These are phyloP conservation scores for Barnettozyma californica DNA, from an alignment of 805 yeast genomes.

Conservation along the genomic window DNA sequence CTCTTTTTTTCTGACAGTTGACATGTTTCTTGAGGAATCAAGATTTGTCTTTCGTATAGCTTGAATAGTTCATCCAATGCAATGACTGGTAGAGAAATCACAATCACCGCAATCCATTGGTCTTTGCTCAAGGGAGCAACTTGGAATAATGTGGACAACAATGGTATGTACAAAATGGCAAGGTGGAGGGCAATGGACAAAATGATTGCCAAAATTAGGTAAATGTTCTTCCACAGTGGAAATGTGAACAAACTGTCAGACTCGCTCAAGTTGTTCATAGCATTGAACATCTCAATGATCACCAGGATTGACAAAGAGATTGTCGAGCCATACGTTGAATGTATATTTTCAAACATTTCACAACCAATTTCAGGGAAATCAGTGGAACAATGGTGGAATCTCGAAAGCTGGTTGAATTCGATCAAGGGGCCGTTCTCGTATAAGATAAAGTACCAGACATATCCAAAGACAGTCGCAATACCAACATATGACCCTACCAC, in stretches of 20 bases:
- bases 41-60: slow-evolving; percentile 26
- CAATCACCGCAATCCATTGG: slow-evolving; percentile 34
- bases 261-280: slow-evolving; percentile 34
- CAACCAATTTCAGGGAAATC: slow-evolving; percentile 31
- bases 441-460: slow-evolving; percentile 35
- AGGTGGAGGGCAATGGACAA: slow-evolving; percentile 31
- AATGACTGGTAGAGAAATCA: slow-evolving; percentile 33
- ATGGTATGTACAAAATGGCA: slow-evolving; percentile 31
- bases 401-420: slow-evolving; percentile 28
- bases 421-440: slow-evolving; percentile 33
- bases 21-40: slow-evolving; percentile 4
- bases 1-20: neutral
- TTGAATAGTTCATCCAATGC: slow-evolving; percentile 34
- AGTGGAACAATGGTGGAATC: slow-evolving; percentile 31
- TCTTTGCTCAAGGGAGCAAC: slow-evolving; percentile 28
- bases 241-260: slow-evolving; percentile 33
- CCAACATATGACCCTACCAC: slow-evolving; percentile 37
- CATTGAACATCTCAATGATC: slow-evolving; percentile 37
- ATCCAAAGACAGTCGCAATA: slow-evolving; percentile 36
- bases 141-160: slow-evolving; percentile 28
- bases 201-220: slow-evolving; percentile 32
- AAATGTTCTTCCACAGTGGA: slow-evolving; percentile 35
- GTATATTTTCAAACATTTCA: slow-evolving; percentile 26
- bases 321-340: slow-evolving; percentile 30
- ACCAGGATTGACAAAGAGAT: slow-evolving; percentile 36